phyloP scores from a whole-genome alignment of 495 filamentous ascomycete species.

The Chaetomium fimeti region DNA sequence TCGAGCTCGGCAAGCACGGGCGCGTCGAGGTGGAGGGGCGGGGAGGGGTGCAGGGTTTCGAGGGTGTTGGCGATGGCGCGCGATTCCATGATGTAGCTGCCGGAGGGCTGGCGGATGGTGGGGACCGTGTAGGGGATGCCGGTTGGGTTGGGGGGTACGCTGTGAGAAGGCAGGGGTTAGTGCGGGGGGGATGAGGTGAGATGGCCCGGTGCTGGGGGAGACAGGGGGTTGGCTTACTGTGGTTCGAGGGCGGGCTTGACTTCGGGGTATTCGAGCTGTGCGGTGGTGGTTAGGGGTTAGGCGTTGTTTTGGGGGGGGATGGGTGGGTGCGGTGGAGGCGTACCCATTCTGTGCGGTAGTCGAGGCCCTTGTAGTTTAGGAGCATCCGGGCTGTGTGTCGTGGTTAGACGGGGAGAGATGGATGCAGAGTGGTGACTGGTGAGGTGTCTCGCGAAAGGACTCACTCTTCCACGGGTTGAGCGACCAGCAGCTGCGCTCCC shows the following conservation, averaged over 20 bases:
- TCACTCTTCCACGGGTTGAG: conserved; percentile 62
- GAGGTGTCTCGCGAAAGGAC: conserved; percentile 3
- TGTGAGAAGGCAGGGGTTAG: conserved; percentile 24
- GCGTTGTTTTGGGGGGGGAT: too few species aligned
- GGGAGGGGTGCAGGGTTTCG: conserved; percentile 53
- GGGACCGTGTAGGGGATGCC: conserved; percentile 53
- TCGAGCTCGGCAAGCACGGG: conserved; percentile 40
- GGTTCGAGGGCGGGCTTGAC: conserved; percentile 41
- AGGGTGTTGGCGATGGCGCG: conserved; percentile 51
- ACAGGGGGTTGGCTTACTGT: conserved; percentile 29
- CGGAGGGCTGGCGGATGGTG: conserved; percentile 50
- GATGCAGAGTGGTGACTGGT: too few species aligned
- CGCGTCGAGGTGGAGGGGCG: conserved; percentile 52
- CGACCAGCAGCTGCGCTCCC: conserved; percentile 51
- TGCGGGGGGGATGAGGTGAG: not conserved
- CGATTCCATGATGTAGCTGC: conserved; percentile 58
- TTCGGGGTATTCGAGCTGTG: conserved; percentile 58
- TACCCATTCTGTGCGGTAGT: conserved; percentile 63
- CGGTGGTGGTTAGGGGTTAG: not conserved
- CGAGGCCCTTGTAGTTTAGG: conserved; percentile 62
- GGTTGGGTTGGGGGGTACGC: conserved; percentile 31
- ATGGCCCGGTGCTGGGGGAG: not conserved
- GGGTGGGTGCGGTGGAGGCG: not conserved
- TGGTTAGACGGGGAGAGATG: not conserved
- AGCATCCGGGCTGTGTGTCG: conserved; percentile 49